Conservation (phyloP, 139 green algal species). For the Chlorella sp. region DNA sequence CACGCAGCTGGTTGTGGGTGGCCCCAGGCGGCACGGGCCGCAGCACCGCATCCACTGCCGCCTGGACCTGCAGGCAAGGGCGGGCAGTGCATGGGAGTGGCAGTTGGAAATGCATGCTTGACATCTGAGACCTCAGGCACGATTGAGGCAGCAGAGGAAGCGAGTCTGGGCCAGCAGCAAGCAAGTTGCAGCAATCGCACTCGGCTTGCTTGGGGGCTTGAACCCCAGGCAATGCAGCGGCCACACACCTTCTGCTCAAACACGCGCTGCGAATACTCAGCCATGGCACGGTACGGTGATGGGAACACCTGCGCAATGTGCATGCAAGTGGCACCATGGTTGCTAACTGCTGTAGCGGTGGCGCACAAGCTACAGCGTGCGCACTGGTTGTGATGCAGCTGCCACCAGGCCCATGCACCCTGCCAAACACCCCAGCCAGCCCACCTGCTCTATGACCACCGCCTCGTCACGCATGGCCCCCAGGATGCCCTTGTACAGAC, state of each 20-base stretch:
- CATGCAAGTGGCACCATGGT: too few species aligned
- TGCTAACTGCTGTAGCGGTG: background rate
- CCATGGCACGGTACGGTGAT: conserved; percentile 41
- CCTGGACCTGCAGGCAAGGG: conserved; percentile 16
- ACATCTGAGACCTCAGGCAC: too few species aligned
- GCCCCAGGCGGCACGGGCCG: conserved; percentile 7
- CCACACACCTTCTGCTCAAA: conserved; percentile 68
- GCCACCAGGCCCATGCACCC: background rate
- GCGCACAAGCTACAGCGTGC: too few species aligned
- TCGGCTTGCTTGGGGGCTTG: too few species aligned
- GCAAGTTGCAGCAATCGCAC: too few species aligned
- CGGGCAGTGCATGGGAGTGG: too few species aligned
- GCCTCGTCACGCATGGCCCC: conserved; percentile 60
- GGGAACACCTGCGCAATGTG: conserved; percentile 52
- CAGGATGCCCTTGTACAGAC: conserved; percentile 58
- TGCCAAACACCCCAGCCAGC: too few species aligned
- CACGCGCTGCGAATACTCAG: conserved; percentile 58
- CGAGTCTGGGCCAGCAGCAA: too few species aligned
- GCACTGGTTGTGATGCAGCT: background rate
- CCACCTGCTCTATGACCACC: conserved; percentile 56
- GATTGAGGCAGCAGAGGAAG: too few species aligned
- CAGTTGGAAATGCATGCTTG: too few species aligned
- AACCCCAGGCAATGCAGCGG: too few species aligned
- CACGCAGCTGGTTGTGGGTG: conserved; percentile 38
- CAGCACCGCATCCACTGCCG: conserved; percentile 59